A percentile compares a stretch with the other conserved stretches of the same genome.
Conservation (phyloP, 1,284 basidiomycete genomes). For the Irpex rosettiformis region DNA sequence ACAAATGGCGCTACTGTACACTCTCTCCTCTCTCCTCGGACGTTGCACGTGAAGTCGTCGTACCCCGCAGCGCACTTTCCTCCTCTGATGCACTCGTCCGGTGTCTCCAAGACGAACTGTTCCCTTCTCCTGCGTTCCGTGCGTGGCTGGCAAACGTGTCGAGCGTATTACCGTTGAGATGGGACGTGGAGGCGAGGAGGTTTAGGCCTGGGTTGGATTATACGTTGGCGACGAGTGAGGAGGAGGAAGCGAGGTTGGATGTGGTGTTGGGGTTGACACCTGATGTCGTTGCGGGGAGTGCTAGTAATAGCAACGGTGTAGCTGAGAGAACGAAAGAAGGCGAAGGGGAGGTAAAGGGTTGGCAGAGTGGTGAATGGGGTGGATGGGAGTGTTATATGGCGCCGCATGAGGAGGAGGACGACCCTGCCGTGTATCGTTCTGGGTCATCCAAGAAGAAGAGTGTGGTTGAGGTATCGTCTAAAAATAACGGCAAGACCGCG, state of each 20-base stretch:
- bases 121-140: slow-evolving; percentile 84
- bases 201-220: slow-evolving; percentile 95
- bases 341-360: slow-evolving; percentile 42
- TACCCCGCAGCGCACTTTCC: slow-evolving; percentile 47
- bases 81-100: slow-evolving; percentile 60
- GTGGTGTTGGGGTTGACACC: slow-evolving; percentile 91
- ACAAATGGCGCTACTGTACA: slow-evolving; percentile 89
- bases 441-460: slow-evolving; percentile 33
- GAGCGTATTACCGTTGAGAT: slow-evolving; percentile 71
- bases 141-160: slow-evolving; percentile 86
- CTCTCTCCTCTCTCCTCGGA: slow-evolving; percentile 34
- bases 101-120: slow-evolving; percentile 68
- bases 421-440: slow-evolving; percentile 90
- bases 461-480: slow-evolving; percentile 11
- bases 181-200: slow-evolving; percentile 76
- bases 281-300: slow-evolving; percentile 40
- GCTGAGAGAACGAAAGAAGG: slow-evolving; percentile 35
- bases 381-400: slow-evolving; percentile 99
- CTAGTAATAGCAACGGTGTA: slow-evolving; percentile 33
- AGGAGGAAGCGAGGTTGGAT: slow-evolving; percentile 80
- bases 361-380: slow-evolving; percentile 82
- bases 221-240: slow-evolving; percentile 89
- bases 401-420: slow-evolving; percentile 88
- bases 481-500: slow-evolving; percentile 24
- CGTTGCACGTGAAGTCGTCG: slow-evolving; percentile 30